A percentile compares a stretch with the other conserved stretches of the same genome.
Conservation (phyloP, 2,329 filamentous ascomycete genomes). For the Fusarium irregulare region DNA sequence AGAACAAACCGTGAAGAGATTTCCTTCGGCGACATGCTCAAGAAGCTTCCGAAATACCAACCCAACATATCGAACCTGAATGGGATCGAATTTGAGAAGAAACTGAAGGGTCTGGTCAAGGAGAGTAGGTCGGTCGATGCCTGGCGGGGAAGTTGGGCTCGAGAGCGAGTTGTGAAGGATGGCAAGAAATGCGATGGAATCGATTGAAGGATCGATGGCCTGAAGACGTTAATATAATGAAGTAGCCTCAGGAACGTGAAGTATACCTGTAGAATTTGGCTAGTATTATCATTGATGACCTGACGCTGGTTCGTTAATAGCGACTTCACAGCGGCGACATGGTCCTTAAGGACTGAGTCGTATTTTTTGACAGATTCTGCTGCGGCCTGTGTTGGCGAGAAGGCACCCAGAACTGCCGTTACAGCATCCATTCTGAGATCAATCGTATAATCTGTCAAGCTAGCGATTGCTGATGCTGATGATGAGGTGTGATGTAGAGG, state of each 20-base stretch:
- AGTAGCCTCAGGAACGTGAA: not conserved
- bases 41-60: slow-evolving; percentile 58
- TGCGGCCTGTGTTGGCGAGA: slow-evolving; percentile 50
- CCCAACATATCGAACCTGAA: slow-evolving; percentile 65
- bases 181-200: slow-evolving; percentile 64
- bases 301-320: slow-evolving; percentile 51
- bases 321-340: slow-evolving; percentile 54
- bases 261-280: slow-evolving; percentile 56
- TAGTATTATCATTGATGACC: slow-evolving; percentile 51
- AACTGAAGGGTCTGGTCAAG: slow-evolving; percentile 59
- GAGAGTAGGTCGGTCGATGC: slow-evolving; percentile 49
- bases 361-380: slow-evolving; percentile 51
- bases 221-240: slow-evolving; percentile 45
- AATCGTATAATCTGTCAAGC: not conserved
- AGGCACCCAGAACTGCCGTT: slow-evolving; percentile 53
- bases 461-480: slow-evolving; percentile 15
- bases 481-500: slow-evolving; percentile 20
- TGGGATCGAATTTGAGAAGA: slow-evolving; percentile 60
- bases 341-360: slow-evolving; percentile 54
- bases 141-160: slow-evolving; percentile 41
- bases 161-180: slow-evolving; percentile 58
- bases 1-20: slow-evolving; percentile 56
- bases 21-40: slow-evolving; percentile 53
- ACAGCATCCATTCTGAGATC: slow-evolving; percentile 48
- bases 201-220: slow-evolving; percentile 59